Conservation (phyloP, 2,329 filamentous ascomycete species). For the Fusarium sp. region DNA sequence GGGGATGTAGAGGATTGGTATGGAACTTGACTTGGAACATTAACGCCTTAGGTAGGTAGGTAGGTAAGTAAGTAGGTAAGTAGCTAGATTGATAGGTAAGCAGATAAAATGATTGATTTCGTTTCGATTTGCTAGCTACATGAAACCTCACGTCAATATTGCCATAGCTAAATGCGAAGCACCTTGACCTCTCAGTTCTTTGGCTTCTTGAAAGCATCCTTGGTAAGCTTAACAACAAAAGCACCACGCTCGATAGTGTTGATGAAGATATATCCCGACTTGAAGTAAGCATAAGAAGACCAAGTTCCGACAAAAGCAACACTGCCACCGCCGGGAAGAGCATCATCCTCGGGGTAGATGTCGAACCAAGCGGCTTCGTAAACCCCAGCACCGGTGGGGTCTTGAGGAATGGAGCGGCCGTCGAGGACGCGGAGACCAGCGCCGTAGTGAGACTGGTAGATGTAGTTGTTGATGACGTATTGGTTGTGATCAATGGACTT, state of each 20-base stretch:
- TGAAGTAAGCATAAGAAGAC: conserved; percentile 59
- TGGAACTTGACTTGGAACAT: too few species aligned
- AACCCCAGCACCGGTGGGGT: conserved; percentile 56
- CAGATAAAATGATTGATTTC: rapidly evolving
- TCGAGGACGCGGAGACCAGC: conserved; percentile 56
- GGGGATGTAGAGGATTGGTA: too few species aligned
- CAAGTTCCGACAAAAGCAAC: conserved; percentile 55
- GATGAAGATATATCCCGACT: conserved; percentile 58
- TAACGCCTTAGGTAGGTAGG: too few species aligned
- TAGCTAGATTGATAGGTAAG: neutral
- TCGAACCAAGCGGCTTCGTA: conserved; percentile 60
- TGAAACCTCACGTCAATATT: too few species aligned
- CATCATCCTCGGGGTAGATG: conserved; percentile 59
- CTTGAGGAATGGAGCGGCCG: conserved; percentile 46
- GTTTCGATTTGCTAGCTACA: neutral
- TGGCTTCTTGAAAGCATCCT: conserved; percentile 7
- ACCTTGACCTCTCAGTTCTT: neutral
- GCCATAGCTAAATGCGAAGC: too few species aligned
- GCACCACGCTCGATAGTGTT: conserved; percentile 62
- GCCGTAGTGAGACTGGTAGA: conserved; percentile 61
- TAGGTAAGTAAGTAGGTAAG: rapidly evolving
- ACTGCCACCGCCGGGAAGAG: conserved; percentile 46
- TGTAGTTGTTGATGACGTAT: conserved; percentile 54
- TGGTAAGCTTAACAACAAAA: conserved; percentile 53
- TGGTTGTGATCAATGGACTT: conserved; percentile 59